phyloP scores from a whole-genome alignment of 805 yeast genomes.

The Lipomyces japonicus region DNA sequence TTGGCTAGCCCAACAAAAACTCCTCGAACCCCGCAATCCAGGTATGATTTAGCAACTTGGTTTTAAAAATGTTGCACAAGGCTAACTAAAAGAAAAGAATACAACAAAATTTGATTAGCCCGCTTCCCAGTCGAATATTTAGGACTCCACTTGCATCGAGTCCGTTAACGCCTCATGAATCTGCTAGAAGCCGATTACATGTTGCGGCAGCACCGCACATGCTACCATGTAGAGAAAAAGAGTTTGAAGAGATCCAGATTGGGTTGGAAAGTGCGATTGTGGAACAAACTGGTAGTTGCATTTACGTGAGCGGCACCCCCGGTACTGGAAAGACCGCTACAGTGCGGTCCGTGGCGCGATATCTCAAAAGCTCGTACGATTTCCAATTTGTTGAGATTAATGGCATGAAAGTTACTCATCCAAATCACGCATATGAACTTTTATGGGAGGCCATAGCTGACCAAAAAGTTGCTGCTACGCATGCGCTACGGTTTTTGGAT shows the following conservation, averaged over 20 bases:
- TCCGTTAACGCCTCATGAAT: slow-evolving; percentile 25
- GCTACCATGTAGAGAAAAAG: slow-evolving; percentile 83
- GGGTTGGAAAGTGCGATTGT: slow-evolving; percentile 68
- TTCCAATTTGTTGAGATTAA: slow-evolving; percentile 84
- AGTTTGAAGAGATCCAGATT: slow-evolving; percentile 65
- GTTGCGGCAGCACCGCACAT: slow-evolving; percentile 44
- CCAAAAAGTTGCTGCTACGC: slow-evolving; percentile 55
- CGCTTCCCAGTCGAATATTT: slow-evolving; percentile 25
- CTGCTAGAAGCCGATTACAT: slow-evolving; percentile 37
- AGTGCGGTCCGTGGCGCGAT: slow-evolving; percentile 75
- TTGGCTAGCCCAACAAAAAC: background rate
- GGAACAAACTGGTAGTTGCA: slow-evolving; percentile 70
- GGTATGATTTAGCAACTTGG: background rate
- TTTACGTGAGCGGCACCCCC: slow-evolving; percentile 94
- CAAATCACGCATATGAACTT: slow-evolving; percentile 75
- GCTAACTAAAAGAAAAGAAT: background rate
- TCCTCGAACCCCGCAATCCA: background rate
- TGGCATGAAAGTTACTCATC: slow-evolving; percentile 78
- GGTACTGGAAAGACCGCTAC: slow-evolving; percentile 98
- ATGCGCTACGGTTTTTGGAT: slow-evolving; percentile 66
- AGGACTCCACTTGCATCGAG: slow-evolving; percentile 11
- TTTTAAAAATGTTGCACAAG: background rate
- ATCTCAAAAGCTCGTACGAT: slow-evolving; percentile 47
- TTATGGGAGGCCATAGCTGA: slow-evolving; percentile 71
- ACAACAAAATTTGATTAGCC: slow-evolving; percentile 11